Evolutionary conservation across 345 rosid genomes (phyloP), one percentile per base, ranked within the genome.

Genomic region (Trapa bicornis): DNA sequence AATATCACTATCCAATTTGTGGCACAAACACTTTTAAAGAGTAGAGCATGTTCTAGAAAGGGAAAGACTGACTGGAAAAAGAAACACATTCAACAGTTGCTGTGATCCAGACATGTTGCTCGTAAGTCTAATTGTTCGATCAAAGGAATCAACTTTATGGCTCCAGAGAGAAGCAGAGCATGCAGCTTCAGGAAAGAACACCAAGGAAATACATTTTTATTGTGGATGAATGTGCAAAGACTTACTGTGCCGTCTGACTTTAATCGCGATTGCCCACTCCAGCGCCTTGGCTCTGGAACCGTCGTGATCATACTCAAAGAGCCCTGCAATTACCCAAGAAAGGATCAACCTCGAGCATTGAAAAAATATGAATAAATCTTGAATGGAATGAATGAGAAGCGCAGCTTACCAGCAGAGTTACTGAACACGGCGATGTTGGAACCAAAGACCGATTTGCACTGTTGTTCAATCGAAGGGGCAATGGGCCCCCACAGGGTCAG

Each of bases 231-330:
- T 65, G 67, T 14, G 13, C 43, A 65, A 45, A 11, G 13, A 78
- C 93, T 79, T 83, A 95, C 99, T 78, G 69, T 91, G 99, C 66
- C 96, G 76, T 72, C 89, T 80, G 54, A 95, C 99, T 81, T 84
- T 87, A 72, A 95, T 87, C 72, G 96, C 96, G 70, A 82, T 82
- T 9, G 95, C 85, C 78, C 84, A 83, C 68, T 95, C 99, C 64
- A 95, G 93, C 10, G 80, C 86, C 67, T 76, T 87, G 1, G 97
- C 97, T 81, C 87, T 91, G 1, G 89, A 76, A 73, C 84, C 87
- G 81, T 91, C 85, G 61, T 81, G 88, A 72, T 95, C 99, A 76
- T 95, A 95, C 73, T 95, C 99, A 45, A 67, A 64, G 29, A 95
- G 91, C 67, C 99, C 99, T 87, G 70, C 58, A 42, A 56, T 71